Evolutionary conservation across 2,329 filamentous ascomycete species (phyloP).

Genomic region (Trichoderma semiorbis): DNA sequence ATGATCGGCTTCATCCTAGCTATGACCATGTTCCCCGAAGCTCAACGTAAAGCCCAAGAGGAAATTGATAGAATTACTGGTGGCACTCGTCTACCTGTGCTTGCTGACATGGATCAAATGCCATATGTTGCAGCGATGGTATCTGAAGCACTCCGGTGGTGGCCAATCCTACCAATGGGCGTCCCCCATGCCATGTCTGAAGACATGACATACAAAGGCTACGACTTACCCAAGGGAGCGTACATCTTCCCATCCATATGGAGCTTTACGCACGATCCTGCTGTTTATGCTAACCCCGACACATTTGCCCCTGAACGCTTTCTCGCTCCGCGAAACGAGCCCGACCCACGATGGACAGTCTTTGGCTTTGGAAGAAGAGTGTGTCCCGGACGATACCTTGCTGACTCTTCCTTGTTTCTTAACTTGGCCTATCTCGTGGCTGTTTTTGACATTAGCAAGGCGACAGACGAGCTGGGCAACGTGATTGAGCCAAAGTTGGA

Average conservation of each 20-base stretch:
- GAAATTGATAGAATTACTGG: constrained; percentile 24
- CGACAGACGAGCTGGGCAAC: constrained; percentile 32
- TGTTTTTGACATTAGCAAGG: constrained; percentile 3
- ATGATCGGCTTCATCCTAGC: constrained; percentile 10
- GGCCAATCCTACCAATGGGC: not conserved
- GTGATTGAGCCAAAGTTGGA: constrained; percentile 28
- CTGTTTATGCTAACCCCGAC: not conserved
- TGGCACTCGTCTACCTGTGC: constrained; percentile 10
- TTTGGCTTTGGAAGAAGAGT: constrained; percentile 11
- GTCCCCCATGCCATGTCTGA: not conserved
- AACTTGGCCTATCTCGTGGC: not conserved
- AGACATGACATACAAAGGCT: constrained; percentile 5
- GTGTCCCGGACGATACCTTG: constrained; percentile 8
- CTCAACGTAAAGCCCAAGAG: constrained; percentile 17
- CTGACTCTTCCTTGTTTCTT: not conserved
- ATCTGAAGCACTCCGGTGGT: constrained; percentile 25
- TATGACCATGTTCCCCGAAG: constrained; percentile 19
- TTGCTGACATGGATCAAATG: constrained; percentile 23
- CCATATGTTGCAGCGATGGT: constrained; percentile 27
- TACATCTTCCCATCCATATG: not conserved
- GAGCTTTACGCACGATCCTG: not conserved
- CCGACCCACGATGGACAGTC: not conserved
- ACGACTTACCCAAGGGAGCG: not conserved
- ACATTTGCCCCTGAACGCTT: constrained; percentile 7
- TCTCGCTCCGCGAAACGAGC: constrained; percentile 14